phyloP scores from a whole-genome alignment of 495 filamentous ascomycete genomes.

The Pseudomonodictys pantanalensis region DNA sequence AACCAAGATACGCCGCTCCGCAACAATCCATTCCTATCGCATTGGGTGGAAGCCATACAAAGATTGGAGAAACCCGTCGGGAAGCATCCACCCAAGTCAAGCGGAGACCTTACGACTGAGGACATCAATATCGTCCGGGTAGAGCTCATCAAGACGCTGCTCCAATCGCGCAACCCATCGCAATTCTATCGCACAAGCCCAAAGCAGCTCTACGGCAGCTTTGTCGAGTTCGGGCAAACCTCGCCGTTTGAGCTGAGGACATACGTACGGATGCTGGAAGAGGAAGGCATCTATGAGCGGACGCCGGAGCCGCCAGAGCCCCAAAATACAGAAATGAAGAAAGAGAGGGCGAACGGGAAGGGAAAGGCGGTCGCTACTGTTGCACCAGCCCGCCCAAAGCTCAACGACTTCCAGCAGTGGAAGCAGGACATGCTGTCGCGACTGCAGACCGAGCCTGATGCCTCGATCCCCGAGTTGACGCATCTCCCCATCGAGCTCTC shows the following conservation, averaged over 20 bases:
- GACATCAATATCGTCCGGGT: constrained; percentile 8
- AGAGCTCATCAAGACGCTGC: constrained; percentile 10
- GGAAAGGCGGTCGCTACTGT: not conserved
- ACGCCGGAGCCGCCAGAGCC: not conserved
- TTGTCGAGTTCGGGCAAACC: constrained; percentile 1
- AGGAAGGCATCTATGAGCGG: constrained; percentile 37
- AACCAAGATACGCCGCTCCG: constrained; percentile 31
- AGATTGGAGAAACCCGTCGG: not conserved
- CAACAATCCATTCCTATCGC: constrained; percentile 44
- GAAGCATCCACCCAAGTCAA: not conserved
- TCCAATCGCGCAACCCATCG: not conserved
- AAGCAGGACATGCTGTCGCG: constrained; percentile 18
- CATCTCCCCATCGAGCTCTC: constrained; percentile 39
- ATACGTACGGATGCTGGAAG: constrained; percentile 36
- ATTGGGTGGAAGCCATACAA: constrained; percentile 45
- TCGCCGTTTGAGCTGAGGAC: constrained; percentile 7
- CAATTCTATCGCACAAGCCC: constrained; percentile 2
- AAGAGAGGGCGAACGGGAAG: not conserved
- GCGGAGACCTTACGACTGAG: not conserved
- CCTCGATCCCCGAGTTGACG: constrained; percentile 12
- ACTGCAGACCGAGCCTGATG: constrained; percentile 15
- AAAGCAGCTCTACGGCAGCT: constrained; percentile 2
- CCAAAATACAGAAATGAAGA: not conserved
- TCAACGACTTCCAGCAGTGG: constrained; percentile 15
- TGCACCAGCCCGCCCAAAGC: not conserved